Evolutionary conservation across 306 rosid genomes (phyloP).

Genomic region (Potentilla sterilis): DNA sequence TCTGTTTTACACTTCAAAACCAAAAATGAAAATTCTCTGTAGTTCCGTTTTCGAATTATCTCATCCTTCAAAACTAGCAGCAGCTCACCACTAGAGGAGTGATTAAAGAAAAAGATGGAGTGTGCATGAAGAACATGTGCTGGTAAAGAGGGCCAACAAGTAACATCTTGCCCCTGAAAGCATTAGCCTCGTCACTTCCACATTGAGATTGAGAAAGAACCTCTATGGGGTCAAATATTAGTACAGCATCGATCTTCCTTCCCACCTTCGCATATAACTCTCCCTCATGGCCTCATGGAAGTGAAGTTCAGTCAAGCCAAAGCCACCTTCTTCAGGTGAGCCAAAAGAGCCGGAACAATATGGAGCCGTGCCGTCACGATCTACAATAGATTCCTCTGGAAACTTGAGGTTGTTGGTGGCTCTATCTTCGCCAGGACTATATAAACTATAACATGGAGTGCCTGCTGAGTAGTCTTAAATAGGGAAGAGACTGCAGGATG

Average conservation of each 20-base stretch:
- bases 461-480: no score
- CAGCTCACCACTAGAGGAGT: not conserved
- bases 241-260: not conserved
- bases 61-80: not conserved
- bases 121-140: not conserved
- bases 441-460: no score
- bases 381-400: no score
- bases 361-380: not conserved
- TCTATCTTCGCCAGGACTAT: no score
- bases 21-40: not conserved
- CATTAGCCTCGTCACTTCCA: not conserved
- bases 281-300: not conserved
- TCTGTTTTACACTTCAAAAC: not conserved
- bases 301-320: not conserved
- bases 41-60: not conserved
- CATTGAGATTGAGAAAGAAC: not conserved
- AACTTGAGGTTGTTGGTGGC: no score
- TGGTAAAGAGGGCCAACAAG: not conserved
- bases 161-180: not conserved
- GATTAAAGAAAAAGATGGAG: not conserved
- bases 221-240: not conserved
- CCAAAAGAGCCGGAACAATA: not conserved
- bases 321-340: not conserved
- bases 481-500: not conserved
- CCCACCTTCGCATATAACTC: not conserved